Percentiles rank a stretch among this genome's conserved stretches.
Evolutionary conservation across 2,329 filamentous ascomycete species (phyloP).

Genomic region (Ceratocystis smalleyi): DNA sequence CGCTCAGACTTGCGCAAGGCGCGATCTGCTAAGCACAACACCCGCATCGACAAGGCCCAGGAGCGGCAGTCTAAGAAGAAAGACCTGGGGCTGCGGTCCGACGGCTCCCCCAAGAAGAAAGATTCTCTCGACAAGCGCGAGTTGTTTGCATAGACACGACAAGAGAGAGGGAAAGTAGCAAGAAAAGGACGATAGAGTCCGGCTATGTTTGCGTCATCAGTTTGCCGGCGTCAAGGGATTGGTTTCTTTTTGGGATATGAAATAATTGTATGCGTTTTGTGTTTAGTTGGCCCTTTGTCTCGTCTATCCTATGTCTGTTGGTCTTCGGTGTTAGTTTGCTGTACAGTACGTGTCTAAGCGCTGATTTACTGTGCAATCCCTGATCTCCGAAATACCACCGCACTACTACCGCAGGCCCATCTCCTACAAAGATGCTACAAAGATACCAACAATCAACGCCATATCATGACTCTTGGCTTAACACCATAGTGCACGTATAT

Average conservation of each 20-base stretch:
- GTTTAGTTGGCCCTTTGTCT: neutral
- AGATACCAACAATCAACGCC: no score
- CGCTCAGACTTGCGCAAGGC: conserved; percentile 61
- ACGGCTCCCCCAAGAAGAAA: conserved; percentile 43
- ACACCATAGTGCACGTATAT: no score
- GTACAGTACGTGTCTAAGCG: neutral
- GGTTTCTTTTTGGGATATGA: conserved; percentile 16
- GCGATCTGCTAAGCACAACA: conserved; percentile 65
- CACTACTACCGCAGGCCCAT: no score
- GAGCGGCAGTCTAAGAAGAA: conserved; percentile 61
- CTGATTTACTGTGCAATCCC: neutral
- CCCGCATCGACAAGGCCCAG: conserved; percentile 55
- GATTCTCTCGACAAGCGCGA: conserved; percentile 62
- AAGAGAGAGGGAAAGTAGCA: conserved; percentile 15
- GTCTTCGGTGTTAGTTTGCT: neutral
- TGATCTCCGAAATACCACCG: conserved; percentile 3
- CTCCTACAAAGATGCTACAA: no score
- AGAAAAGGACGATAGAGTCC: conserved; percentile 18
- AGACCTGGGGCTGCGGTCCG: conserved; percentile 57
- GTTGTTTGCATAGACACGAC: conserved; percentile 49
- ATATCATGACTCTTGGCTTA: no score
- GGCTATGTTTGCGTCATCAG: conserved; percentile 16
- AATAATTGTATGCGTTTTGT: conserved; percentile 15
- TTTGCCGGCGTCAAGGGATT: conserved; percentile 17
- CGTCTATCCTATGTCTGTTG: no score